Base-by-base conservation (phyloP, 208 protist genomes). In the Trypanosoma theileri region DNA sequence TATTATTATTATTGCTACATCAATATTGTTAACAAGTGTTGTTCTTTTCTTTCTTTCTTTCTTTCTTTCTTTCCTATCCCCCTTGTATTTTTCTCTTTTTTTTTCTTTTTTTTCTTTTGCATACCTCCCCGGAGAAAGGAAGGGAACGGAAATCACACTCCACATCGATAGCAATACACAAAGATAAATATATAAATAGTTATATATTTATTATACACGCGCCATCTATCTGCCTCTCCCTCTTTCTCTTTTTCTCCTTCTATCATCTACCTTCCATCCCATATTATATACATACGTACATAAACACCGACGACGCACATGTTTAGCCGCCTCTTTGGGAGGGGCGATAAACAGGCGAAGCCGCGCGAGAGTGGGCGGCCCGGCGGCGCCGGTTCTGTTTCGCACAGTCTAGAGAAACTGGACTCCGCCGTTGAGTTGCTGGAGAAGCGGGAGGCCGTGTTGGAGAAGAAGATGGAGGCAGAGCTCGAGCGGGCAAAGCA, bases 381-480 rank as follows among this genome's bases (percentile, higher is more conserved):
- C 10, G 50, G 65, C 22, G 48, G 62, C 14, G 44, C 59, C 44
- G 65, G 71, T 55, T 57, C 69, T 46, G 72, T 58, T 48, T 54
- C 61, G 41, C 68, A 66, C 19, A 82, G 68, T 56, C 72, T 97
- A 35, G 79, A 96, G 59, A 80, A 93, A 52, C 64, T 97, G 45
- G 81, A 94, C 50, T 77, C 75, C 12, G 79, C 89, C 2, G 87
- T 94, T 63, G 90, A 91, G 28, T 75, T 89, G 12, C 67, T 97
- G 1, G 89, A 97, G 63, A 96, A 97, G 82, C 80, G 88, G 24
- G 86, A 96, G 65, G 57, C 73, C 13, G 75, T 89, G 53, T 58
- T 98, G 26, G 79, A 95, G 67, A 95, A 96, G 81, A 95, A 94
- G 58, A 84, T 92, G 65, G 80, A 91, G 51, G 67, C 53, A n/a